These are phyloP conservation scores for Rhynchosporium agropyri DNA, from an alignment of 2,329 filamentous ascomycete species.

Conservation along the genomic window DNA sequence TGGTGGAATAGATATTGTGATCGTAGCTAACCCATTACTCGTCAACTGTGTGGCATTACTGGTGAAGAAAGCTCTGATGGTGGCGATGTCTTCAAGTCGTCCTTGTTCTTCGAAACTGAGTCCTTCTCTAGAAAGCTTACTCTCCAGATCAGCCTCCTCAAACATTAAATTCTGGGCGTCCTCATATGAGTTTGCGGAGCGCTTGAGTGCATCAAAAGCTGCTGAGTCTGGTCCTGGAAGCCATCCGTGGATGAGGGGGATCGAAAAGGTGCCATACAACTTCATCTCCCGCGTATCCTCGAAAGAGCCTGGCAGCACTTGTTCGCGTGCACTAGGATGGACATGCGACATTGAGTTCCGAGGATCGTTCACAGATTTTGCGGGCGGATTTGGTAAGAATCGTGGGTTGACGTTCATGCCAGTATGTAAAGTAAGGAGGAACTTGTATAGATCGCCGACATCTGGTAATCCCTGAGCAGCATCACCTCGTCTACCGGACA, in stretches of 20 bases:
- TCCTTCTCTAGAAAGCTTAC: constrained; percentile 66
- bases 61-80: constrained; percentile 81
- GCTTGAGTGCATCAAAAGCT: constrained; percentile 69
- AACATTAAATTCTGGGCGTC: constrained; percentile 90
- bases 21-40: constrained; percentile 73
- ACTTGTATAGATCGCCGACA: constrained; percentile 83
- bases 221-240: constrained; percentile 69
- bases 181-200: constrained; percentile 83
- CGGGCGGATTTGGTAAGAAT: constrained; percentile 65
- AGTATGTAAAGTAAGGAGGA: constrained; percentile 85
- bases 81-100: constrained; percentile 78
- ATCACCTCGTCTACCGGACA: constrained; percentile 71
- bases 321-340: constrained; percentile 53
- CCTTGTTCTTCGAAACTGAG: constrained; percentile 75
- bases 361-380: constrained; percentile 35
- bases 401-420: constrained; percentile 98
- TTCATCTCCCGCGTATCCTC: constrained; percentile 85
- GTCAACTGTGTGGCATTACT: constrained; percentile 87
- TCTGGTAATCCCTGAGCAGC: constrained; percentile 71
- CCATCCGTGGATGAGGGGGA: constrained; percentile 94
- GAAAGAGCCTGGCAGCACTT: constrained; percentile 70
- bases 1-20: constrained; percentile 69
- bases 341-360: constrained; percentile 56
- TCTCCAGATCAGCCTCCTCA: constrained; percentile 83
- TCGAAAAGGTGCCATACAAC: constrained; percentile 86